Evolutionary conservation across 768 basidiomycete genomes (phyloP).

Genomic region (Tephrocybe sp.): DNA sequence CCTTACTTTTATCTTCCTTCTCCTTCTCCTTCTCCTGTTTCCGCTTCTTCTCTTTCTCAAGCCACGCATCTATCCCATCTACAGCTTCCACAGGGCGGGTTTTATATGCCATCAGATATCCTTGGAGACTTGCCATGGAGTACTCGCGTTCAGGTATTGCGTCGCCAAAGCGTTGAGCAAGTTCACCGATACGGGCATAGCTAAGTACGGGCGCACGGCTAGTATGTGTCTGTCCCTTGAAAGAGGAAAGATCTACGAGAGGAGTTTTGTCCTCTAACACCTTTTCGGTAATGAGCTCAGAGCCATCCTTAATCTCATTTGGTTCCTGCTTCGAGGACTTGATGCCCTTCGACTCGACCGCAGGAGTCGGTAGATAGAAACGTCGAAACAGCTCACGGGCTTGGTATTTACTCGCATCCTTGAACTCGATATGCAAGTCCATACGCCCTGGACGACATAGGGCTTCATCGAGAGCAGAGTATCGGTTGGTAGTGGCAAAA

Average conservation of each 20-base stretch:
- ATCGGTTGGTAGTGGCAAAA: constrained; percentile 73
- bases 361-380: constrained; percentile 48
- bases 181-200: constrained; percentile 26
- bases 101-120: constrained; percentile 60
- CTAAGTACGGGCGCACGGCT: constrained; percentile 33
- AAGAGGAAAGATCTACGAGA: neutral
- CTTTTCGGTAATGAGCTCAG: neutral
- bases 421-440: constrained; percentile 67
- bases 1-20: constrained; percentile 29
- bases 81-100: constrained; percentile 49
- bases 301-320: neutral
- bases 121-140: constrained; percentile 38
- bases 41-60: constrained; percentile 33
- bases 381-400: constrained; percentile 53
- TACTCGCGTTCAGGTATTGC: constrained; percentile 35
- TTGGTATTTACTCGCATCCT: constrained; percentile 56
- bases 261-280: neutral
- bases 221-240: constrained; percentile 24
- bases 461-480: constrained; percentile 56
- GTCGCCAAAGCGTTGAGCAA: constrained; percentile 49
- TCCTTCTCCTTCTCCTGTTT: constrained; percentile 14
- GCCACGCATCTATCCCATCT: constrained; percentile 35
- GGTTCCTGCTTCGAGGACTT: no score
- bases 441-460: constrained; percentile 66
- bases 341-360: constrained; percentile 6